These are phyloP conservation scores for Avena eriantha DNA, from an alignment of 176 grass and related monocot genomes.

Conservation along the genomic window DNA sequence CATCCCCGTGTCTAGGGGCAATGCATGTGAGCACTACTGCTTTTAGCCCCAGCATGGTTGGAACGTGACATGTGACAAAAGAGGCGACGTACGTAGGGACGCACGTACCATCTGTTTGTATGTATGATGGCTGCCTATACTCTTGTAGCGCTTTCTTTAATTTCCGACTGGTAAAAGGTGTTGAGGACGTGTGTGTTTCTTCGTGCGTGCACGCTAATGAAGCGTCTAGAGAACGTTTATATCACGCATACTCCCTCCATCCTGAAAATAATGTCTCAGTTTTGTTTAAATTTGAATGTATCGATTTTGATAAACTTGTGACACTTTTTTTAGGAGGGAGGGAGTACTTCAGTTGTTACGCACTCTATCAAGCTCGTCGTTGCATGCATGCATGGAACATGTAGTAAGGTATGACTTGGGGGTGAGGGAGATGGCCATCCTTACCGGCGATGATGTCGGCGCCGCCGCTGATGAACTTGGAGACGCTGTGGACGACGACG, in stretches of 20 bases:
- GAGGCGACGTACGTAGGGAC: not conserved
- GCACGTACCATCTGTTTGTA: not conserved
- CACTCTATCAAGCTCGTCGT: not conserved
- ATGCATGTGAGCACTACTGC: slow-evolving; percentile 11
- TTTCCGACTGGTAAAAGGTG: not conserved
- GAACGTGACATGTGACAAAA: not conserved
- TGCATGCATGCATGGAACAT: slow-evolving; percentile 25
- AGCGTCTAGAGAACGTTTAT: not conserved
- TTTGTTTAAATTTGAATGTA: no score
- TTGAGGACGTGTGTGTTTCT: not conserved
- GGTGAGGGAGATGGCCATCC: not conserved
- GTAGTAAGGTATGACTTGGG: not conserved
- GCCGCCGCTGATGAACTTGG: slow-evolving; percentile 99
- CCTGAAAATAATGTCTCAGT: no score
- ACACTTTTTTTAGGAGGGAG: no score
- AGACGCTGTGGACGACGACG: slow-evolving; percentile 94
- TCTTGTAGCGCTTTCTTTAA: not conserved
- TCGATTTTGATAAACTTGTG: no score
- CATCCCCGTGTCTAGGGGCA: slow-evolving; percentile 3
- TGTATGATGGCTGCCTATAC: not conserved
- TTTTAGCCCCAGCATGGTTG: not conserved
- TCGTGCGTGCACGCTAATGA: not conserved
- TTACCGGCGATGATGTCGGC: slow-evolving; percentile 95
- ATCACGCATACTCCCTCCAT: not conserved
- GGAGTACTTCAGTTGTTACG: not conserved